phyloP scores from a whole-genome alignment of 139 green algal genomes.

The Eudorina sp. region DNA sequence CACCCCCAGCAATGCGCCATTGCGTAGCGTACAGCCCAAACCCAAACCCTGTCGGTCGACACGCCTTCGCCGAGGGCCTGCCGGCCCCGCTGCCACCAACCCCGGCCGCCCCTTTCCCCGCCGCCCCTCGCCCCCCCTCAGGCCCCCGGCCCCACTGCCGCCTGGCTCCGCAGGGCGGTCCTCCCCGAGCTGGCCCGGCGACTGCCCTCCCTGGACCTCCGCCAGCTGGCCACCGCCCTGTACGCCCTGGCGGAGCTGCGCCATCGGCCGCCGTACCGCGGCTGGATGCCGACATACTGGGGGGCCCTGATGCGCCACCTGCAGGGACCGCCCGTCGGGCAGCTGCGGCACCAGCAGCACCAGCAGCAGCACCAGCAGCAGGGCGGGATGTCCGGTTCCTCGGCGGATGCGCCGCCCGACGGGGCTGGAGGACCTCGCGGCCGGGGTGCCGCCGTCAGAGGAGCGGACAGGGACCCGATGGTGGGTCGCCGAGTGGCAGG shows the following conservation, averaged over 20 bases:
- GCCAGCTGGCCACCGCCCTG: slow-evolving; percentile 25
- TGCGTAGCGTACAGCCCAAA: too few species aligned
- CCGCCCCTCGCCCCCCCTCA: too few species aligned
- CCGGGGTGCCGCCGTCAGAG: too few species aligned
- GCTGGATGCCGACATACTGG: background rate
- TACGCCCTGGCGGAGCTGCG: slow-evolving; percentile 23
- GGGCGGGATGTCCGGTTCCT: background rate
- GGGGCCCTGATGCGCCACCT: background rate
- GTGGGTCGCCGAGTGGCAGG: too few species aligned
- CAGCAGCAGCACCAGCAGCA: background rate
- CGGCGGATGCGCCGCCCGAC: too few species aligned
- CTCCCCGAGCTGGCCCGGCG: slow-evolving; percentile 34
- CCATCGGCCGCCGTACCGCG: background rate
- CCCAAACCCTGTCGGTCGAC: too few species aligned
- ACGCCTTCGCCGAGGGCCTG: too few species aligned
- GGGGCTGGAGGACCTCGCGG: too few species aligned
- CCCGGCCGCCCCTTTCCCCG: too few species aligned
- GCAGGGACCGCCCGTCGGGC: background rate
- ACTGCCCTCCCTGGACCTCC: background rate
- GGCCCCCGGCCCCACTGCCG: too few species aligned
- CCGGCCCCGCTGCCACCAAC: too few species aligned
- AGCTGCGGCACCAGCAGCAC: background rate
- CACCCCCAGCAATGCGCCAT: too few species aligned
- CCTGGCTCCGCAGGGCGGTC: slow-evolving; percentile 8
- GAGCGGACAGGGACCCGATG: background rate